Evolutionary conservation across 176 grass and related monocot species (phyloP), one percentile per base, ranked within the genome.

Genomic region (Bolboschoenus planiculmis): DNA sequence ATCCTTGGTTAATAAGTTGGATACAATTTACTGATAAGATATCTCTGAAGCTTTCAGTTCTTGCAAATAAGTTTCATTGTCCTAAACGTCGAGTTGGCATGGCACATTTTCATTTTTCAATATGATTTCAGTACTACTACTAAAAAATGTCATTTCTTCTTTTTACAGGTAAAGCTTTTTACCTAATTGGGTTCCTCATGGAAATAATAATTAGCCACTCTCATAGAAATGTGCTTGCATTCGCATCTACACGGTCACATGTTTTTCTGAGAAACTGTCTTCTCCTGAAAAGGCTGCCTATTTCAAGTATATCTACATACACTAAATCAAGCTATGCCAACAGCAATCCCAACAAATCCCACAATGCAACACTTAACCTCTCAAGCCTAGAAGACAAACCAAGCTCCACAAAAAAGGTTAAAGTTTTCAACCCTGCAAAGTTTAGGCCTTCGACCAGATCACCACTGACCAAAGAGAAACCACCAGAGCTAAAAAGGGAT

Each of bases 201-300:
- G 24, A 91, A 82, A 74, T 91, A 66, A 82, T 85, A 39, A 81
- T 86, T 14, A 85, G 90, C 9, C 88, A 88, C 61, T 79, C 89
- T 56, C 86, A 97, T 48, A 81, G 85, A 62, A 87, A 90, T 84
- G 81, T 91, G 84, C 88, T 97, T 89, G 86, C 86, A 4, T 39
- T 94, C 27, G 88, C 92, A 57, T 97, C 92, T 81, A 87, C 88
- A 1, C 46, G 81, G 33, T 94, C 92, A 78, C 90, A 80, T 82
- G 86, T 90, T 65, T 84, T 92, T 34, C 53, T 91, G 0, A 85
- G 92, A 73, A 79, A 88, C 62, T 78, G 75, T 64, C 78, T 84
- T 54, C 68, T 89, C 1, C 83, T 89, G 79, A 90, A 87, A 74
- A 89, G 78, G 56, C 62, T 89, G n/a, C 85, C 85, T 6, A 23